Evolutionary conservation across 495 filamentous ascomycete species (phyloP), one percentile per base, ranked within the genome.

Genomic region (Platismatia glauca): DNA sequence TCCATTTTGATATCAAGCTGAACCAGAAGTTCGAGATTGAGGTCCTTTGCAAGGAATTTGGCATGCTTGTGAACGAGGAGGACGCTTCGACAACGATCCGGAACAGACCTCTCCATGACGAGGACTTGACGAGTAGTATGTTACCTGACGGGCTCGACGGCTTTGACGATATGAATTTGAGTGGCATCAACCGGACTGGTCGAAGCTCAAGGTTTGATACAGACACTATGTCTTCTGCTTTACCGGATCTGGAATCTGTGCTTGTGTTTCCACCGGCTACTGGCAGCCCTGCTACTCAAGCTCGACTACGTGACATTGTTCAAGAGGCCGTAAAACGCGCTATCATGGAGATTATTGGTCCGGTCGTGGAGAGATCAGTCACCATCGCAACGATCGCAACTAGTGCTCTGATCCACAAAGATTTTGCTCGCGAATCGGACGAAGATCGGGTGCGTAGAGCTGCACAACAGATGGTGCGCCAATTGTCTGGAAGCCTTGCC

Each of bases 11-110:
- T 66, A 74, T 97, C 50, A 97, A 96, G 71, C 80, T 97, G 46
- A 96, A 97, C 66, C 84, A 93, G 39, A 97, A 95, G 69, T 99
- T 99, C 67, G 94, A 97, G 71, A 97, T 99, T 66, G 94, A 99
- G 72, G 91, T 97, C 11, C 79, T 99, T 13, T 97, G 90, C 76
- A 94, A 91, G 71, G 90, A 89, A 34, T 78, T 99, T n/a, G 85
- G 86, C 53, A 78, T 96, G 24, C 89, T 96, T 61, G 85, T 93
- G 75, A 95, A 91, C 72, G 82, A 77, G 46, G 88, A 97, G 58
- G 89, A 95, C 60, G 90, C 92, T 2, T 86, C 92, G 9, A 82
- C 85, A 16, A 84, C 89, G 65, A 89, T 97, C 34, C 82, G 89
- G 59, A 84, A 89, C 59, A 82, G 91, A 55, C 82, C 81, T 53